phyloP scores from a whole-genome alignment of 305 asterid genomes.

The Solanum chacoense region DNA sequence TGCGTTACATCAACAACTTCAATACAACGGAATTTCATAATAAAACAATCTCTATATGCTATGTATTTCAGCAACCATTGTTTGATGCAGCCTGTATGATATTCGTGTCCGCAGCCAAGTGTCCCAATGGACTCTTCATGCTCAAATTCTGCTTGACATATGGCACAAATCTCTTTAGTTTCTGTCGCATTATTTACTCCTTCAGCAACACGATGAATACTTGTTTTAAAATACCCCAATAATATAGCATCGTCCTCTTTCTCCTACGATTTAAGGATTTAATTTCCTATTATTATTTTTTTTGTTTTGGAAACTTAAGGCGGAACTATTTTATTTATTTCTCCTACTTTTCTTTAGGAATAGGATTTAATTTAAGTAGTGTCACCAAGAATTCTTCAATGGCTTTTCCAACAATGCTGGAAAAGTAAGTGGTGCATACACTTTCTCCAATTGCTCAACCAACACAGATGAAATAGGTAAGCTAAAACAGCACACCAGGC shows the following conservation, averaged over 20 bases:
- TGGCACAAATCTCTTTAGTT: background rate
- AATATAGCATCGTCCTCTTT: background rate
- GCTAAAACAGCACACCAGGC: conserved; percentile 62
- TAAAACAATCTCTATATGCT: background rate
- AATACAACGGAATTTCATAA: background rate
- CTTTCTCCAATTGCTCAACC: conserved; percentile 32
- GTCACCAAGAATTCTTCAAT: background rate
- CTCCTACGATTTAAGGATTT: too few relatives aligned
- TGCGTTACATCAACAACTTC: too few relatives aligned
- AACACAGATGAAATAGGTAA: conserved; percentile 49
- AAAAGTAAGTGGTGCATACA: conserved; percentile 5
- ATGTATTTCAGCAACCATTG: background rate
- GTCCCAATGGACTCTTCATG: background rate
- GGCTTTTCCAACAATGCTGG: background rate
- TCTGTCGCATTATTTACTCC: background rate
- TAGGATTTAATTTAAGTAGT: conserved; percentile 12
- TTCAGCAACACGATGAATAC: background rate
- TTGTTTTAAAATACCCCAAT: background rate
- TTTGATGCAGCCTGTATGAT: background rate
- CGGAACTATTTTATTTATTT: too few relatives aligned
- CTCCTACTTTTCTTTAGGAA: background rate
- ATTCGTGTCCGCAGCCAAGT: background rate
- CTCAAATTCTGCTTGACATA: background rate
- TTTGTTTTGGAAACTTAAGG: too few relatives aligned
- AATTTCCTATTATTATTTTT: too few relatives aligned